Evolutionary conservation across 257 asterid genomes (phyloP).

Genomic region (Solanum pinnatisectum): DNA sequence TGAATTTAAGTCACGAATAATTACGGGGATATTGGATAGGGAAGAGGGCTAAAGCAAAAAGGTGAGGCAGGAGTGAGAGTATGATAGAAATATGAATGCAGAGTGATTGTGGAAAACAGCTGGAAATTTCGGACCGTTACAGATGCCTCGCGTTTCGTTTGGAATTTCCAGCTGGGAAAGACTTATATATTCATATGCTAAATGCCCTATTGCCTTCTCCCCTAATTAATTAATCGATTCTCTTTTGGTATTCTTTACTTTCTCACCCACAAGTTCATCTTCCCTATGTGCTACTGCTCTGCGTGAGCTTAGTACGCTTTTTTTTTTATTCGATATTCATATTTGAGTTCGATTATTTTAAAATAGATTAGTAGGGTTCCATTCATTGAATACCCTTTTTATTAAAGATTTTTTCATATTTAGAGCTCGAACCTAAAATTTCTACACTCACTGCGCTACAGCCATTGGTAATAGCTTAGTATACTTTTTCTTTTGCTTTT

Average conservation of each 20-base stretch:
- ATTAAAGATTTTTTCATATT: too few relatives aligned
- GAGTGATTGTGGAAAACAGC: slow-evolving; percentile 40
- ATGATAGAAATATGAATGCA: neutral
- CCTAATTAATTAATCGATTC: neutral
- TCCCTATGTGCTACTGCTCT: neutral
- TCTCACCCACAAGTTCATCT: neutral
- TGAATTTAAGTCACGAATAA: neutral
- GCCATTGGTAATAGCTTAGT: too few relatives aligned
- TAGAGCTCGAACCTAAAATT: too few relatives aligned
- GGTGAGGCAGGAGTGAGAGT: neutral
- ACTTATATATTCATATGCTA: neutral
- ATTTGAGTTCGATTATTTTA: accelerated
- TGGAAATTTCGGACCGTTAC: slow-evolving; percentile 58
- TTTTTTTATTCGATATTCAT: accelerated
- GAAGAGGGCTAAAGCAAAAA: neutral
- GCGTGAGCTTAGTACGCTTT: neutral
- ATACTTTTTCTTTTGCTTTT: neutral
- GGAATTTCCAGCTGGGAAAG: slow-evolving; percentile 26
- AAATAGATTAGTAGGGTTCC: accelerated
- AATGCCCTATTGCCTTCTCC: neutral
- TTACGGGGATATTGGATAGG: neutral
- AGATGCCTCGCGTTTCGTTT: slow-evolving; percentile 31
- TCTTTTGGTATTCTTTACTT: neutral
- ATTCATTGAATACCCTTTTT: too few relatives aligned
- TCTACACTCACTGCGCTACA: too few relatives aligned